Percentiles rank a stretch among this genome's conserved stretches.
Evolutionary conservation across 2,329 filamentous ascomycete genomes (phyloP).

Genomic region (Neofusicoccum umdonicola): DNA sequence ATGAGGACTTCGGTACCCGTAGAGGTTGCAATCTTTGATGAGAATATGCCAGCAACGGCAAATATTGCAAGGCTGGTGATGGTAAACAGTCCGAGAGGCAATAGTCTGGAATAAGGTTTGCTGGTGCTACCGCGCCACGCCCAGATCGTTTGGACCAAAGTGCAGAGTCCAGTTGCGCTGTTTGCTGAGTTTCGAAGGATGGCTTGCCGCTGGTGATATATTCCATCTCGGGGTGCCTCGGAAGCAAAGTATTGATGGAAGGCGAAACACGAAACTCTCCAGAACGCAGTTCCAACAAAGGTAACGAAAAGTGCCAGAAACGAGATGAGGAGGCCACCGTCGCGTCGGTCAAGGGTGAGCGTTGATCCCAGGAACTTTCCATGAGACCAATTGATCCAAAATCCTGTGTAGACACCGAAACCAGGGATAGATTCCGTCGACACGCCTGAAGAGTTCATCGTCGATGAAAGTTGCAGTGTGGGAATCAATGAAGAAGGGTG

Average conservation of each 20-base stretch:
- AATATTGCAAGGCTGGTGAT: slow-evolving; percentile 19
- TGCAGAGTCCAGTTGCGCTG: background rate
- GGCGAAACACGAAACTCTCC: slow-evolving; percentile 24
- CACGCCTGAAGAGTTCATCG: too few relatives aligned
- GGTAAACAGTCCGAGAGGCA: background rate
- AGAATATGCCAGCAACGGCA: slow-evolving; percentile 31
- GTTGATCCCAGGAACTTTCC: slow-evolving; percentile 33
- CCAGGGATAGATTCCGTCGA: too few relatives aligned
- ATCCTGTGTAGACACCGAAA: slow-evolving; percentile 25
- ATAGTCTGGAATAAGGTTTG: background rate
- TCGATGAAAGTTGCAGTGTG: too few relatives aligned
- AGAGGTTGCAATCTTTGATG: slow-evolving; percentile 31
- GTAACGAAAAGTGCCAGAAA: slow-evolving; percentile 35
- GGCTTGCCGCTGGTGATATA: slow-evolving; percentile 25
- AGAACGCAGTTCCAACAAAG: slow-evolving; percentile 23
- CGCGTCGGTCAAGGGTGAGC: slow-evolving; percentile 28
- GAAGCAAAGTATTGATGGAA: slow-evolving; percentile 22
- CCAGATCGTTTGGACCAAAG: background rate
- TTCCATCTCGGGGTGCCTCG: slow-evolving; percentile 21
- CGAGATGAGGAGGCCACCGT: slow-evolving; percentile 35
- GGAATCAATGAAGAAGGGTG: too few relatives aligned
- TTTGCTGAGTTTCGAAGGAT: slow-evolving; percentile 17
- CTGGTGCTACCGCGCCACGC: background rate
- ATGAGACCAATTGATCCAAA: slow-evolving; percentile 34
- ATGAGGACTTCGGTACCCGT: slow-evolving; percentile 18